These are phyloP conservation scores for Plantago elongata DNA, from an alignment of 257 asterid species.

Conservation along the genomic window DNA sequence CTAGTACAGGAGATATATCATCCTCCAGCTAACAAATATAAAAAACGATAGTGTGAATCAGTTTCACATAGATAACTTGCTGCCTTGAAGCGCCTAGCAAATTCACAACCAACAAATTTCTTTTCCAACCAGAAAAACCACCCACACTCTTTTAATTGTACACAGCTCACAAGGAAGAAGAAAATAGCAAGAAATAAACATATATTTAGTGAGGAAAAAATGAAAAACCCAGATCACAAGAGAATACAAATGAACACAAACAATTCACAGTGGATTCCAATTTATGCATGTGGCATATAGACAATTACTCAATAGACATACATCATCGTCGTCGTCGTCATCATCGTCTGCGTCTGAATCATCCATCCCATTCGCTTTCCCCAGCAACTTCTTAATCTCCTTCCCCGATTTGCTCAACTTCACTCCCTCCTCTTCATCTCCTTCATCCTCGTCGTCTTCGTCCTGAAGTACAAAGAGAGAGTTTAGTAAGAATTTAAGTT, in stretches of 20 bases:
- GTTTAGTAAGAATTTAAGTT: constrained; percentile 8
- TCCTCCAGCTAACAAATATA: constrained; percentile 50
- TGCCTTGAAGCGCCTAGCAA: constrained; percentile 7
- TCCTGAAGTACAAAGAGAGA: constrained; percentile 43
- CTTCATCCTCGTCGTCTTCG: constrained; percentile 89
- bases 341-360: constrained; percentile 89
- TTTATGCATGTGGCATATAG: too few species aligned
- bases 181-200: too few species aligned
- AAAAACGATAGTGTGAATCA: constrained; percentile 1
- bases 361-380: constrained; percentile 76
- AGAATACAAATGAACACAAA: too few species aligned
- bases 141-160: too few species aligned
- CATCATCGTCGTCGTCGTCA: constrained; percentile 87
- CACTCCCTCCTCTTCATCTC: constrained; percentile 71
- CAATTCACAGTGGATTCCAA: too few species aligned
- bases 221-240: too few species aligned
- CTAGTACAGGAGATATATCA: constrained; percentile 71
- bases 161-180: too few species aligned
- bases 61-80: background rate
- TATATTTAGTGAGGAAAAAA: too few species aligned
- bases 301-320: constrained; percentile 23
- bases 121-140: too few species aligned
- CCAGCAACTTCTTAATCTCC: constrained; percentile 91
- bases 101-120: too few species aligned
- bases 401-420: constrained; percentile 88